A percentile compares a stretch with the other conserved stretches of the same genome.
These are phyloP conservation scores for Neurospora intermedia DNA, from an alignment of 495 filamentous ascomycete genomes.

Conservation along the genomic window DNA sequence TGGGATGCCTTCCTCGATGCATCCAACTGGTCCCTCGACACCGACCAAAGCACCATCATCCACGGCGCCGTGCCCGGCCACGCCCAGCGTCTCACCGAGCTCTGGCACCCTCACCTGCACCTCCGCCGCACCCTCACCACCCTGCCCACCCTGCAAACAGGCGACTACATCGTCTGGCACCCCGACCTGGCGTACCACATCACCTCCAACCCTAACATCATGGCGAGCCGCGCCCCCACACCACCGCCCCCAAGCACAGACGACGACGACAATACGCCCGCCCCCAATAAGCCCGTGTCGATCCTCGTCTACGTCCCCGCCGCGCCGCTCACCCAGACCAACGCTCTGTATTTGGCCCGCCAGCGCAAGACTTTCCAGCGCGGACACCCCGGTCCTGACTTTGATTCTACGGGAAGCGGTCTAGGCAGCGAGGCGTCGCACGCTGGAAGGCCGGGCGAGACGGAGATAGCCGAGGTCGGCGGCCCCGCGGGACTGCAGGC, in stretches of 20 bases:
- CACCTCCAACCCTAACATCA: constrained; percentile 32
- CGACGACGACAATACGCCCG: not conserved
- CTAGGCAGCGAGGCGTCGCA: constrained; percentile 37
- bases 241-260: constrained; percentile 14
- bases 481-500: constrained; percentile 35
- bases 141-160: constrained; percentile 64
- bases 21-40: constrained; percentile 46
- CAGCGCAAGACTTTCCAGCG: constrained; percentile 62
- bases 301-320: constrained; percentile 69
- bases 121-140: constrained; percentile 67
- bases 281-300: constrained; percentile 13
- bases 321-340: constrained; percentile 69
- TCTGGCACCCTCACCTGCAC: constrained; percentile 70
- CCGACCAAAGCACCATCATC: constrained; percentile 45
- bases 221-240: constrained; percentile 24
- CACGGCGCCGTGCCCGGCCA: constrained; percentile 73
- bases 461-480: constrained; percentile 36
- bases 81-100: constrained; percentile 67
- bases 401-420: constrained; percentile 42
- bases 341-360: constrained; percentile 62
- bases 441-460: constrained; percentile 31
- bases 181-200: constrained; percentile 54
- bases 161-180: constrained; percentile 90
- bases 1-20: constrained; percentile 42
- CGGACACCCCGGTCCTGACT: constrained; percentile 62